Percentiles rank a stretch among this genome's conserved stretches.
Evolutionary conservation across 2,329 filamentous ascomycete genomes (phyloP).

Genomic region (Mycosphaerella arachidis): DNA sequence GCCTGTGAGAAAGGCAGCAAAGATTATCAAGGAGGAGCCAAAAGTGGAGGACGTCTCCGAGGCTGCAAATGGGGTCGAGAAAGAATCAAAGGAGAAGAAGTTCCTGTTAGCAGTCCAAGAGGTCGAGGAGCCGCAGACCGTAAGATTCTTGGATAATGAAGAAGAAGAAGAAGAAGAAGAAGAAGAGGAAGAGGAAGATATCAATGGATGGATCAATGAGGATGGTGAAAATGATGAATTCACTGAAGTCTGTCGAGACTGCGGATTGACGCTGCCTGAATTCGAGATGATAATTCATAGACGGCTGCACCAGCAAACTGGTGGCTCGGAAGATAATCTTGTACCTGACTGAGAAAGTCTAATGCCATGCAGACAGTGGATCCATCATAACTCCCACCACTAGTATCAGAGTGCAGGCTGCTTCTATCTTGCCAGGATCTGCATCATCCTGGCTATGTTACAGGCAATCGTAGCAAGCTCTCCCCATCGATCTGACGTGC

Average conservation of each 20-base stretch:
- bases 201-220: slow-evolving; percentile 20
- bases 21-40: background rate
- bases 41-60: background rate
- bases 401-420: too few relatives aligned
- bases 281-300: slow-evolving; percentile 58
- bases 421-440: background rate
- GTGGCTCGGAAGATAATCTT: background rate
- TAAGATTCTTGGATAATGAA: too few relatives aligned
- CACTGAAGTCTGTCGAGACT: slow-evolving; percentile 42
- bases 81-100: background rate
- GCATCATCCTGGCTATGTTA: background rate
- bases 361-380: background rate
- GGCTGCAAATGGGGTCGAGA: background rate
- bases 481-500: background rate
- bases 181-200: slow-evolving; percentile 8
- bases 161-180: slow-evolving; percentile 1
- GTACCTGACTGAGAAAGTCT: background rate
- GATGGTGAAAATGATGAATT: slow-evolving; percentile 18
- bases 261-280: slow-evolving; percentile 51
- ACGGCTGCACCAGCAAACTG: slow-evolving; percentile 42
- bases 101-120: background rate
- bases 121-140: background rate
- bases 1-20: slow-evolving; percentile 7
- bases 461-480: background rate
- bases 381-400: too few relatives aligned